phyloP scores from a whole-genome alignment of 345 rosid genomes.

The Raphanus sativus region DNA sequence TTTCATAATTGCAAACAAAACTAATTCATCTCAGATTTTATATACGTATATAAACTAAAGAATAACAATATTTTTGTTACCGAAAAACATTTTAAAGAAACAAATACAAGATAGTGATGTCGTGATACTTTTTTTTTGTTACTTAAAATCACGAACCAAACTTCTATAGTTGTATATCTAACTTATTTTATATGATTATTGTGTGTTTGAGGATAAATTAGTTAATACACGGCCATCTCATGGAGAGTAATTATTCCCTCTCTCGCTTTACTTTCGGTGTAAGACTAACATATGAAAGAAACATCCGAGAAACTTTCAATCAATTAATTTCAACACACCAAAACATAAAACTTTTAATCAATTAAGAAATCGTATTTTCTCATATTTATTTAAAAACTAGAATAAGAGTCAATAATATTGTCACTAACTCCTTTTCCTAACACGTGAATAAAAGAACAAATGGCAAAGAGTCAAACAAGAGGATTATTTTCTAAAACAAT shows the following conservation, averaged over 20 bases:
- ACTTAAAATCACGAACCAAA: not conserved
- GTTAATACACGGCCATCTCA: not conserved
- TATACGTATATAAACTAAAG: not conserved
- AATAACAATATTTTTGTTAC: not conserved
- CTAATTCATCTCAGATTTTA: not conserved
- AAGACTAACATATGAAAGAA: slow-evolving; percentile 6
- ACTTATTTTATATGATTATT: too few relatives aligned
- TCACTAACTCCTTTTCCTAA: slow-evolving; percentile 31
- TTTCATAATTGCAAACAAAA: not conserved
- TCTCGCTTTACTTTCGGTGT: slow-evolving; percentile 19
- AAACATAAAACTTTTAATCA: not conserved
- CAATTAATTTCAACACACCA: not conserved
- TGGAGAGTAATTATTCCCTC: slow-evolving; percentile 16
- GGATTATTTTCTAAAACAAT: not conserved
- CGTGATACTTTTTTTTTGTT: not conserved
- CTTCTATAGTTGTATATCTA: not conserved
- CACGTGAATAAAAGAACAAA: slow-evolving; percentile 16
- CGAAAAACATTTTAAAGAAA: not conserved
- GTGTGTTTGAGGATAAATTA: not conserved
- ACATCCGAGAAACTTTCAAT: not conserved
- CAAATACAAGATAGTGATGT: too few relatives aligned
- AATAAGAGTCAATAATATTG: slow-evolving; percentile 11
- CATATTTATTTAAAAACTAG: not conserved
- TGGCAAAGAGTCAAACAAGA: not conserved
- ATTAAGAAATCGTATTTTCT: not conserved